phyloP scores from a whole-genome alignment of 495 filamentous ascomycete species.

The Penicillium egyptiacum region DNA sequence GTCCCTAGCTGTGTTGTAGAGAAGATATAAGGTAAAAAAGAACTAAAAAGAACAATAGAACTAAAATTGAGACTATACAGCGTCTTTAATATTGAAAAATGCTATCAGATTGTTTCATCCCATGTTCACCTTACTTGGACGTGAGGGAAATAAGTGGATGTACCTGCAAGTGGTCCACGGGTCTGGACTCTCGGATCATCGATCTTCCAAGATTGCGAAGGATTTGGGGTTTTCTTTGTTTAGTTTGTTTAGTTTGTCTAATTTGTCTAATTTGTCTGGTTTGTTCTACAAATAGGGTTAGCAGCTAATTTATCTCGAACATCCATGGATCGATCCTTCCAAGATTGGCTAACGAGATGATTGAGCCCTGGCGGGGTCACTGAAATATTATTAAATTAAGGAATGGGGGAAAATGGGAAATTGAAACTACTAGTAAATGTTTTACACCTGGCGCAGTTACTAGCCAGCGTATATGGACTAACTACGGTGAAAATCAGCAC shows the following conservation, averaged over 20 bases:
- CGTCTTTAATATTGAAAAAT: constrained; percentile 2
- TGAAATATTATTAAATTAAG: neutral
- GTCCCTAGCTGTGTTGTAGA: neutral
- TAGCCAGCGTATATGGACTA: neutral
- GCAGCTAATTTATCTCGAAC: constrained; percentile 3
- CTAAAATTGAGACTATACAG: neutral
- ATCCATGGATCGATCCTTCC: neutral
- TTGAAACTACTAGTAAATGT: neutral
- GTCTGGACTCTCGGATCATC: constrained; percentile 15
- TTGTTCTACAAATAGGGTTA: neutral
- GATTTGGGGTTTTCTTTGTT: neutral
- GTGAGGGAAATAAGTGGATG: constrained; percentile 3
- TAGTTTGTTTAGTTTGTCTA: neutral
- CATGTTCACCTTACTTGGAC: constrained; percentile 14
- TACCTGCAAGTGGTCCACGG: neutral
- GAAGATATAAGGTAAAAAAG: too few relatives aligned
- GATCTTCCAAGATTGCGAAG: constrained; percentile 8
- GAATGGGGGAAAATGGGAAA: neutral
- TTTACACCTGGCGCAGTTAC: neutral
- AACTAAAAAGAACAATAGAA: neutral
- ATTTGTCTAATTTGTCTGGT: neutral
- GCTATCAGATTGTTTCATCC: constrained; percentile 9
- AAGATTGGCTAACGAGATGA: too few relatives aligned
- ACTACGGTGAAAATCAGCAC: too few relatives aligned
- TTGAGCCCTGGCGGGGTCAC: neutral